A percentile compares a stretch with the other conserved stretches of the same genome.
phyloP scores from a whole-genome alignment of 352 stramenopile genomes.

The Phytophthora lateralis region DNA sequence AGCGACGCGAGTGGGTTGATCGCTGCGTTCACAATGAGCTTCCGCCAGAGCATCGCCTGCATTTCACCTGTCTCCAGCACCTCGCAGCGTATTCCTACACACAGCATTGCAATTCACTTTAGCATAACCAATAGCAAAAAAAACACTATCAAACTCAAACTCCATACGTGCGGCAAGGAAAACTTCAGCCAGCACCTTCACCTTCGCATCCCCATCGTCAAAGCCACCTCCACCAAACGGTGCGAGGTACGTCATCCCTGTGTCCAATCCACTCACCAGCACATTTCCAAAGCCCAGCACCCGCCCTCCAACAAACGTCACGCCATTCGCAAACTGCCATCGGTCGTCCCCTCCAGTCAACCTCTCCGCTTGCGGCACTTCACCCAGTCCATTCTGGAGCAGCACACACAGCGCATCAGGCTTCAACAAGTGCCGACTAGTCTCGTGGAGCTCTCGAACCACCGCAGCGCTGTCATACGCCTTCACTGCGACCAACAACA shows the following conservation, averaged over 20 bases:
- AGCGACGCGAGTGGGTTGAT: conserved; percentile 80
- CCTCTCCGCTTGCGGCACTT: conserved; percentile 28
- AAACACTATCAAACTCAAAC: background rate
- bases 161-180: conserved; percentile 49
- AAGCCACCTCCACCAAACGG: conserved; percentile 24
- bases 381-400: conserved; percentile 71
- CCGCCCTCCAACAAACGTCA: conserved; percentile 71
- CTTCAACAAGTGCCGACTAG: conserved; percentile 39
- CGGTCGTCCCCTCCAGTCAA: conserved; percentile 5
- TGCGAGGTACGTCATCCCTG: conserved; percentile 57
- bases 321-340: conserved; percentile 59
- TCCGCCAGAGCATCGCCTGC: conserved; percentile 74
- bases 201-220: conserved; percentile 16
- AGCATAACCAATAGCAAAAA: background rate
- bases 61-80: conserved; percentile 48
- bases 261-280: conserved; percentile 50
- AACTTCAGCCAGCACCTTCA: conserved; percentile 37
- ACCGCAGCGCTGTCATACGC: conserved; percentile 58
- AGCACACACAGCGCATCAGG: conserved; percentile 61
- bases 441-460: conserved; percentile 41
- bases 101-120: background rate
- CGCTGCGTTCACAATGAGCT: conserved; percentile 81
- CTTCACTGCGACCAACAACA: conserved; percentile 74
- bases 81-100: conserved; percentile 50
- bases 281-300: conserved; percentile 48